These are phyloP conservation scores for Canariomyces notabilis DNA, from an alignment of 2,329 filamentous ascomycete genomes.

Conservation along the genomic window DNA sequence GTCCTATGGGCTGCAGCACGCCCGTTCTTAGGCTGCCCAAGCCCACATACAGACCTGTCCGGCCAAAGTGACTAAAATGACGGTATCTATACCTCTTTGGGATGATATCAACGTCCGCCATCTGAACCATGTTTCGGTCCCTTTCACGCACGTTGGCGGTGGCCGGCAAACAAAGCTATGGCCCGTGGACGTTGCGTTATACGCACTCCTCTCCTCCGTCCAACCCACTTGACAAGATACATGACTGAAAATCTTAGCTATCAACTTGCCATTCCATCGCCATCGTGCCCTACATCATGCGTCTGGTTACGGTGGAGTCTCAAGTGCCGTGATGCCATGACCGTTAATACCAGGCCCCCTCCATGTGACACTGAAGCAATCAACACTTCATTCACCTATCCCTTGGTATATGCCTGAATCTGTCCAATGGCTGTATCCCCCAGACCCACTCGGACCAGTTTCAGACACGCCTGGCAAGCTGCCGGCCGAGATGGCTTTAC, in stretches of 20 bases:
- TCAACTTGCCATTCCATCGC: slow-evolving; percentile 19
- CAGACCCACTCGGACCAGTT: slow-evolving; percentile 13
- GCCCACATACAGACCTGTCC: background rate
- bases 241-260: too few species aligned
- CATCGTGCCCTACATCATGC: background rate
- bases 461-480: slow-evolving; percentile 8
- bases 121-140: too few species aligned
- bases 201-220: too few species aligned
- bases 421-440: slow-evolving; percentile 6
- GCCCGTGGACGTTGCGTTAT: too few species aligned
- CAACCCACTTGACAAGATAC: too few species aligned
- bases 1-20: slow-evolving; percentile 11
- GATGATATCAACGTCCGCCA: too few species aligned
- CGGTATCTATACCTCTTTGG: too few species aligned
- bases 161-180: too few species aligned
- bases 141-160: too few species aligned
- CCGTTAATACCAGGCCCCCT: slow-evolving; percentile 16
- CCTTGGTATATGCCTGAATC: slow-evolving; percentile 6
- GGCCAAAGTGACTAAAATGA: too few species aligned
- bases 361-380: slow-evolving; percentile 27
- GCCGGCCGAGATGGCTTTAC: slow-evolving; percentile 10
- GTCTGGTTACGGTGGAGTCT: slow-evolving; percentile 8
- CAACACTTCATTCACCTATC: slow-evolving; percentile 21
- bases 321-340: slow-evolving; percentile 24
- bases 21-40: slow-evolving; percentile 9